Base-by-base conservation (phyloP, 805 yeast genomes). In the Candida michaelii region DNA sequence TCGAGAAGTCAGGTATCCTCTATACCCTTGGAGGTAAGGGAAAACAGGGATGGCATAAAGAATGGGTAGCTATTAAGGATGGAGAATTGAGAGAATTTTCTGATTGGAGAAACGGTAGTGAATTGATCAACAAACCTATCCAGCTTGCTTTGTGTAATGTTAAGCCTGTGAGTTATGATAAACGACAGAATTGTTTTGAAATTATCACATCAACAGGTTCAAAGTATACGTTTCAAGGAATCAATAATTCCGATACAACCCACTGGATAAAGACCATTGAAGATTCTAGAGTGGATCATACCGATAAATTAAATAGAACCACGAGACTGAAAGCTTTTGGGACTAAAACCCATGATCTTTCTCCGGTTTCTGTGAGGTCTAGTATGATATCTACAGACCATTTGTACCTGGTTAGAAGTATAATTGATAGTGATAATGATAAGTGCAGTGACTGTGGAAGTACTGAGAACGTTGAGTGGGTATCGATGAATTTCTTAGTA, bases 401-500 rank as follows among this genome's bases (percentile, higher is more conserved):
- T 46, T 54, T 74, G 25, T 55, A 58, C n/a, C 39, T 65, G 21
- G 80, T 77, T 4, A 66, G 72, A 39, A 39, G 61, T 0, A 45
- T 60, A 9, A 62, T 62, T 3, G 75, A 79, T 30, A 61, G 74
- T n/a, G 74, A 81, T 24, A 90, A 90, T 54, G 52, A 60, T 3
- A 47, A 50, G 2, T 90, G 98, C 63, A 86, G 87, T 11, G 98
- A 90, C 55, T 90, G 98, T 66, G 83, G 83, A 0, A 56, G 80
- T 2, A 54, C 62, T 0, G 78, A 73, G 12, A 65, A 76, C 11
- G 95, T 86, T 12, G 96, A 89, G 51, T 90, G 97, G 97, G 76
- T 91, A 3, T 86, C 96, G 0, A 70, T 88, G 45, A 89, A 85
- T 53, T 62, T 83, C 31, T 62, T 89, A 42, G 80, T 81, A 21